These are phyloP conservation scores for Hermanozyma aechmeae DNA, from an alignment of 805 yeast species.

Conservation along the genomic window DNA sequence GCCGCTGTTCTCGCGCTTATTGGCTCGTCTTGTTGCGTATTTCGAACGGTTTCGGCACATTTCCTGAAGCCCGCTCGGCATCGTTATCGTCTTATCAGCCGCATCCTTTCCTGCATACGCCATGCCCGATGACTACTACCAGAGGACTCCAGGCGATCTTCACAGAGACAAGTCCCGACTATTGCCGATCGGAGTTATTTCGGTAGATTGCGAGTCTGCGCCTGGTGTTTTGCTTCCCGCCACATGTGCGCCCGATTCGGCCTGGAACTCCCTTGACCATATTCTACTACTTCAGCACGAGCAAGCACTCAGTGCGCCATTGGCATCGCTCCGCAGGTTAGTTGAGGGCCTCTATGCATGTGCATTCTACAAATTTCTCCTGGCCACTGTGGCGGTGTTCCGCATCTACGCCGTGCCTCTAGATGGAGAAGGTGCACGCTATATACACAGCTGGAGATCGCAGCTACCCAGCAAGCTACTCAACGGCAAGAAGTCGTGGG, in stretches of 20 bases:
- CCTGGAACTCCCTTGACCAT: constrained; percentile 15
- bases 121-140: too few species aligned
- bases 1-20: too few species aligned
- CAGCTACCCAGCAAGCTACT: constrained; percentile 21
- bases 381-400: constrained; percentile 11
- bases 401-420: constrained; percentile 41
- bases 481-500: constrained; percentile 21
- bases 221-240: too few species aligned
- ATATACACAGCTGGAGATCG: constrained; percentile 25
- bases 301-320: constrained; percentile 14
- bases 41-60: too few species aligned
- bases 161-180: too few species aligned
- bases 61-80: too few species aligned
- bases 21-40: too few species aligned
- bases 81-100: too few species aligned
- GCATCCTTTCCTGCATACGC: too few species aligned
- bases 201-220: too few species aligned
- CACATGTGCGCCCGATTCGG: constrained; percentile 49
- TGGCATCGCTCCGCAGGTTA: constrained; percentile 37
- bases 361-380: constrained; percentile 31
- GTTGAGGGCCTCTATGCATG: constrained; percentile 28
- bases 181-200: too few species aligned
- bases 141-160: too few species aligned
- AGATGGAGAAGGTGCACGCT: constrained; percentile 29
- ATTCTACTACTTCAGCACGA: constrained; percentile 4